Base-by-base conservation (phyloP, 2,329 filamentous ascomycete species). In the Penicillium sp. region DNA sequence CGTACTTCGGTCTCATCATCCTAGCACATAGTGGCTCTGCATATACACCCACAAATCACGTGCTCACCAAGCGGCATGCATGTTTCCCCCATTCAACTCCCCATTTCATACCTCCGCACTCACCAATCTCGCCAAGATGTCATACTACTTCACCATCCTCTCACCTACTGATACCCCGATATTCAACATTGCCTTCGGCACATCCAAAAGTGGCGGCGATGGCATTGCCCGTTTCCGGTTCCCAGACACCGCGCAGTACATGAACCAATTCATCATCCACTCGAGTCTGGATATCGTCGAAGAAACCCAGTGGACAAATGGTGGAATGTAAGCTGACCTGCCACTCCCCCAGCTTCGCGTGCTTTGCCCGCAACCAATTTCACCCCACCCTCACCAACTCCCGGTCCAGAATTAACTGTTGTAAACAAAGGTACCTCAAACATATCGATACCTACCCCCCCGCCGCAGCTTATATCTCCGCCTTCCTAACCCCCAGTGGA, bases 231-330 rank as follows among this genome's bases (percentile, higher is more conserved):
- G 90, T 69, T 97, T 97, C 58, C 89, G 90, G 70, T 97, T 96
- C 81, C 85, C 84, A 55, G 90, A 96, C 62, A 88, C 95, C 69
- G 89, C 93, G 52, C 87, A 90, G 60, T 90, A 96, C 74, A 89
- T 97, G 82, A 97, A 97, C 78, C 94, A 97, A 75, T 97, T 99
- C 79, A 91, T 97, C 71, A 86, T 96, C 29, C 93, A 99, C 78
- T 92, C 90, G 65, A 90, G 90, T 63, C 81, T 99, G 54, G 94
- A 99, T 74, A 90, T 97, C 44, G 89, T 96, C 49, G 94, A 99
- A 77, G 94, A 99, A 75, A 86, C 93, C 27, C 94, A 97, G 77
- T 99, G 94, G 93, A 88, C 86, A 6, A 90, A 82, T 58, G 89
- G 89, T 4, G 87, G 90, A 65, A 89, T 96, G 91, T 95, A 78